These are phyloP conservation scores for Teratosphaeria zuluensis DNA, from an alignment of 2,329 filamentous ascomycete genomes.

Conservation along the genomic window DNA sequence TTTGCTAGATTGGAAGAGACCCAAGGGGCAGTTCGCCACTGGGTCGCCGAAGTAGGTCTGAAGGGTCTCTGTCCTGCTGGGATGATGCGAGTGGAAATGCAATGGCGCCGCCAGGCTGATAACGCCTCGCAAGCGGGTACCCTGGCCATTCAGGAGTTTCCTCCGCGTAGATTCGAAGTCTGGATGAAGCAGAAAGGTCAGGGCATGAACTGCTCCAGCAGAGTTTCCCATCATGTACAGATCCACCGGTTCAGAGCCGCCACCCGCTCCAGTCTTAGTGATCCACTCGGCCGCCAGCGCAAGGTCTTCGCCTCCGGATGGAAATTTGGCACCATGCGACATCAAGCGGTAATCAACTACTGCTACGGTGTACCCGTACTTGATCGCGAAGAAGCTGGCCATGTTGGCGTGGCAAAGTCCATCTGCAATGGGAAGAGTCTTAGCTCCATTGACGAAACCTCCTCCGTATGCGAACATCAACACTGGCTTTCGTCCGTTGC, in stretches of 20 bases:
- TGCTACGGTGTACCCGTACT: constrained; percentile 26
- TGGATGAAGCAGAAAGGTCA: constrained; percentile 28
- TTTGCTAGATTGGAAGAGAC: constrained; percentile 10
- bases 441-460: constrained; percentile 26
- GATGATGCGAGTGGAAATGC: constrained; percentile 10
- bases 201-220: constrained; percentile 30
- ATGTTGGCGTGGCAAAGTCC: constrained; percentile 29
- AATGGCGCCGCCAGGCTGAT: constrained; percentile 18
- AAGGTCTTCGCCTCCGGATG: constrained; percentile 34
- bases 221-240: constrained; percentile 33
- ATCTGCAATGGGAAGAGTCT: constrained; percentile 17
- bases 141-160: constrained; percentile 7
- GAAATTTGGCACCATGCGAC: constrained; percentile 30
- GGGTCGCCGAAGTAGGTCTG: constrained; percentile 15
- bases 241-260: constrained; percentile 23
- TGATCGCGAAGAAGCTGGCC: constrained; percentile 31
- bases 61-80: constrained; percentile 7
- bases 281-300: constrained; percentile 29
- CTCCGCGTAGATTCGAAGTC: constrained; percentile 11
- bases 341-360: constrained; percentile 33
- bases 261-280: constrained; percentile 9
- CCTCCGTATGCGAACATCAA: constrained; percentile 27
- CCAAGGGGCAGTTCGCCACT: constrained; percentile 10
- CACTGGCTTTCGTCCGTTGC: constrained; percentile 13
- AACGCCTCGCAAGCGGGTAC: constrained; percentile 12